Conservation (phyloP, 495 filamentous ascomycete species). For the Podospora pseudoanserina region DNA sequence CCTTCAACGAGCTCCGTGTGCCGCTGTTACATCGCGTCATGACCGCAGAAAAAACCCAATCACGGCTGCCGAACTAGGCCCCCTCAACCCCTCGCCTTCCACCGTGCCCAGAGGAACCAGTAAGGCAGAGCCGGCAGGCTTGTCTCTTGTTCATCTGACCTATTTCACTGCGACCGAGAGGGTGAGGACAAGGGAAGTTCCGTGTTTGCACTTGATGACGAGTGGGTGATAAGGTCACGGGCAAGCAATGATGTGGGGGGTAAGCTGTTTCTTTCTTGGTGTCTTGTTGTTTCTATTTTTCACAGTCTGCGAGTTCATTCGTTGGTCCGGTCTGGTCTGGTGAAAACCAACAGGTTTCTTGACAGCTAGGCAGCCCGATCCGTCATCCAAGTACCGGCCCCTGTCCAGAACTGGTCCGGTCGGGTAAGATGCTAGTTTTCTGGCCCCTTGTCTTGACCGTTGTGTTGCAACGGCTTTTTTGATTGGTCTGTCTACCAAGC, state of each 20-base stretch:
- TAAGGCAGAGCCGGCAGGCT: neutral
- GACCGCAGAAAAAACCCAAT: slow-evolving; percentile 6
- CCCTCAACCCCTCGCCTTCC: neutral
- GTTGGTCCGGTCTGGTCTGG: neutral
- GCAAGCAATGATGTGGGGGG: neutral
- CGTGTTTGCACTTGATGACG: neutral
- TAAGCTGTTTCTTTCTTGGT: neutral
- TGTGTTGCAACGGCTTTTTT: slow-evolving; percentile 6
- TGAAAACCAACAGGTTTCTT: neutral
- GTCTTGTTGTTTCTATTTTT: neutral
- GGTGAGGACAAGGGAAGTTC: neutral
- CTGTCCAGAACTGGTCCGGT: neutral
- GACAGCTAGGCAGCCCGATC: neutral
- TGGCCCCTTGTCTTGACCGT: neutral
- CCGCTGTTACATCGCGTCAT: slow-evolving; percentile 8
- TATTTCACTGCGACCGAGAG: neutral
- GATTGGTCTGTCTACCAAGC: neutral
- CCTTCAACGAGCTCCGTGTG: slow-evolving; percentile 4
- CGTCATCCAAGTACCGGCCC: neutral
- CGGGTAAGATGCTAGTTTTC: slow-evolving; percentile 2
- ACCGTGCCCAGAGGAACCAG: neutral
- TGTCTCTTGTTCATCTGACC: slow-evolving; percentile 1
- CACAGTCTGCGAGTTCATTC: neutral
- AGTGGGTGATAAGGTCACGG: neutral
- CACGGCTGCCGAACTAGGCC: slow-evolving; percentile 4